Evolutionary conservation across 2,329 filamentous ascomycete species (phyloP).

Genomic region (Rutstroemia sp.): DNA sequence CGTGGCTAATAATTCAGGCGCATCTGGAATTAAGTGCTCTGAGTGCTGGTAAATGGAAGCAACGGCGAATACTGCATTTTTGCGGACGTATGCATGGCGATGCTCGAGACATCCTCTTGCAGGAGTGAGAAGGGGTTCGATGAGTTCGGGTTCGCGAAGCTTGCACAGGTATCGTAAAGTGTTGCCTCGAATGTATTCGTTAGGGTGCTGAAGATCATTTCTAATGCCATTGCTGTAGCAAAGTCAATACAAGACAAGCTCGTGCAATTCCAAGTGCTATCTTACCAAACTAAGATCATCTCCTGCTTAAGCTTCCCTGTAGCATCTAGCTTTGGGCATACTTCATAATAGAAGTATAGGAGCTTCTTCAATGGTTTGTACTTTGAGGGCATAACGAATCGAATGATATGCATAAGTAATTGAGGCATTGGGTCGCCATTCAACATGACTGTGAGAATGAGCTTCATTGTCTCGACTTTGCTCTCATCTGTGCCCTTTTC

Average conservation of each 20-base stretch:
- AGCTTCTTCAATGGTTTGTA: constrained; percentile 96
- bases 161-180: constrained; percentile 98
- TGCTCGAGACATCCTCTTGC: constrained; percentile 90
- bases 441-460: constrained; percentile 92
- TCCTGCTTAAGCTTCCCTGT: constrained; percentile 97
- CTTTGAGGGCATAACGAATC: constrained; percentile 98
- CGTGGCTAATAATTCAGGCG: constrained; percentile 79
- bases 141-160: constrained; percentile 87
- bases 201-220: constrained; percentile 93
- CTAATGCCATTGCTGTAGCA: constrained; percentile 84
- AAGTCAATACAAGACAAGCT: background rate
- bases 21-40: constrained; percentile 87
- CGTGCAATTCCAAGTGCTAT: constrained; percentile 7
- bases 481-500: constrained; percentile 91
- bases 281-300: constrained; percentile 97
- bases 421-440: constrained; percentile 95
- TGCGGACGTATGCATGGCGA: constrained; percentile 93
- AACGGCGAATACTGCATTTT: constrained; percentile 94
- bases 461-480: constrained; percentile 95
- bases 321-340: constrained; percentile 90
- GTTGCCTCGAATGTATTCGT: constrained; percentile 97
- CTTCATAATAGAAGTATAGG: constrained; percentile 98
- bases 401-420: constrained; percentile 98
- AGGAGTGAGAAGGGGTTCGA: constrained; percentile 90
- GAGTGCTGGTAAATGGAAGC: constrained; percentile 89